Percentiles rank a stretch among this genome's conserved stretches.
phyloP scores from a whole-genome alignment of 768 basidiomycete genomes.

The Leccinum fibrillosum region DNA sequence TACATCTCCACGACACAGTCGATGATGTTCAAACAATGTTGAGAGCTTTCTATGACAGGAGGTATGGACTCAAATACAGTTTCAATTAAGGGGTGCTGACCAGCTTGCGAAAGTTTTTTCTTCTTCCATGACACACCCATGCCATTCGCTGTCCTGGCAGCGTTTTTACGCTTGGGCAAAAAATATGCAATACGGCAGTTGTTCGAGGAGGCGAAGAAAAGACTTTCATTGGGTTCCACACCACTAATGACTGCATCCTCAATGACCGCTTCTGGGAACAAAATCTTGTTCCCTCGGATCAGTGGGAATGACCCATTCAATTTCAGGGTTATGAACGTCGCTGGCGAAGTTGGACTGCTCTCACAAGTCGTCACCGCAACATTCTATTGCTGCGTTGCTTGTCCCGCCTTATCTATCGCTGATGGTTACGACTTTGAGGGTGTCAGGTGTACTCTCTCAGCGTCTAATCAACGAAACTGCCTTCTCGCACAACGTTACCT shows the following conservation, averaged over 20 bases:
- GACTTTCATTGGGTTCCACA: background rate
- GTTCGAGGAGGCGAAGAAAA: conserved; percentile 8
- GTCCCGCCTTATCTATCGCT: conserved; percentile 1
- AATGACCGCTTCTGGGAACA: background rate
- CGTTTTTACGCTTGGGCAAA: conserved; percentile 14
- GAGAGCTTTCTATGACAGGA: conserved; percentile 18
- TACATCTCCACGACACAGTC: conserved; percentile 14
- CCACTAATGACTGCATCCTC: background rate
- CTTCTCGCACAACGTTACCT: conserved; percentile 3
- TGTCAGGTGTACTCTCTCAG: background rate
- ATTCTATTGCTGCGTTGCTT: conserved; percentile 6
- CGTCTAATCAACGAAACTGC: background rate
- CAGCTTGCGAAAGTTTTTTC: conserved; percentile 1
- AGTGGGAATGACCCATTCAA: conserved; percentile 9
- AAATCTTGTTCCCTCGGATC: conserved; percentile 3
- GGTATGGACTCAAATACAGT: background rate
- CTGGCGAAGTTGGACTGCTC: conserved; percentile 10
- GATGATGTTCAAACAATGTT: conserved; percentile 16
- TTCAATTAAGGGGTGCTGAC: background rate
- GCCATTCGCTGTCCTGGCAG: conserved; percentile 5
- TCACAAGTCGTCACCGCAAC: background rate
- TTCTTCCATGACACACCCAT: conserved; percentile 6
- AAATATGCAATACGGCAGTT: conserved; percentile 13
- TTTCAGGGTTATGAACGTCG: conserved; percentile 14
- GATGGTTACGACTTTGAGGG: conserved; percentile 12